Conservation (phyloP, 768 basidiomycete genomes). For the Rhizopogon vesiculosus region DNA sequence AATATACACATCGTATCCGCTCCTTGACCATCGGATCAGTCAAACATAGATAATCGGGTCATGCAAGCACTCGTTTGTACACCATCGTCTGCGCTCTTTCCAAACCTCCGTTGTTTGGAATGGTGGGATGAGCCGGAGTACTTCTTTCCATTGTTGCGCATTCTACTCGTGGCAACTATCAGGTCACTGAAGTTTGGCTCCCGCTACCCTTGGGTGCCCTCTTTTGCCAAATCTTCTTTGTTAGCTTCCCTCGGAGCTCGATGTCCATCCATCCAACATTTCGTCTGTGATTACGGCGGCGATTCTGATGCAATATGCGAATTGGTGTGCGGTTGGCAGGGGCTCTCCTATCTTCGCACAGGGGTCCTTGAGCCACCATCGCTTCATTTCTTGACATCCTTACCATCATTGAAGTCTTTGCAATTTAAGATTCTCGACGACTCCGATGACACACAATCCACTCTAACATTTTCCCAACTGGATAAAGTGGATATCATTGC, state of each 20-base stretch:
- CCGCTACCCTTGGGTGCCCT: not conserved
- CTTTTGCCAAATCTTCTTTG: not conserved
- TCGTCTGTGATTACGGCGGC: not conserved
- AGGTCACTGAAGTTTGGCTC: not conserved
- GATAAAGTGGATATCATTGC: not conserved
- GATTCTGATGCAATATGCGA: not conserved
- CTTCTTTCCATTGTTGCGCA: too few relatives aligned
- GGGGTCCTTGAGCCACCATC: not conserved
- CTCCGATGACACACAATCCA: not conserved
- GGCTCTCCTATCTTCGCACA: not conserved
- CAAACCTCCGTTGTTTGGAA: too few relatives aligned
- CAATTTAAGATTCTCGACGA: not conserved
- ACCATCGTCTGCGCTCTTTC: too few relatives aligned
- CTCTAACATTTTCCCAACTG: not conserved
- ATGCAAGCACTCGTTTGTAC: too few relatives aligned
- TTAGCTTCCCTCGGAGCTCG: not conserved
- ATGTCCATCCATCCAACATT: not conserved
- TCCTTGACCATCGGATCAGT: too few relatives aligned
- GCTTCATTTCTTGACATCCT: not conserved
- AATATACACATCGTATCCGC: too few relatives aligned
- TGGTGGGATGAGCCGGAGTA: too few relatives aligned
- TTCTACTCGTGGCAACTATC: not conserved
- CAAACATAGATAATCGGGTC: too few relatives aligned
- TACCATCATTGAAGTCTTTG: not conserved
- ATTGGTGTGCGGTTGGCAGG: not conserved